Percentiles rank a stretch among this genome's conserved stretches.
These are phyloP conservation scores for Clitocybe nebularis DNA, from an alignment of 1,284 basidiomycete species.

Conservation along the genomic window DNA sequence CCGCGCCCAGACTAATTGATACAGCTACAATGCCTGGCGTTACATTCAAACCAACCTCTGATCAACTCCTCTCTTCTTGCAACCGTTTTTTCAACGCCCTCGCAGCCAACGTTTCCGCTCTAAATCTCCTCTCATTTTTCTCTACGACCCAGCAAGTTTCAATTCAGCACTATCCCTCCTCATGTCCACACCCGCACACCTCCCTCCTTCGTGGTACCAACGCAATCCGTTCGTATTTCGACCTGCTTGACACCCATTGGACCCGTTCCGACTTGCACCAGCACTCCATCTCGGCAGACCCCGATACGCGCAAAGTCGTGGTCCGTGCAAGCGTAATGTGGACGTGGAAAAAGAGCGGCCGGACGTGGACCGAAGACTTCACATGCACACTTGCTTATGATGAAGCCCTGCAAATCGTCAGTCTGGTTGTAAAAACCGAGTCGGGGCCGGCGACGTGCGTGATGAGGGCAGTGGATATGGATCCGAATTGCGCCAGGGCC, in stretches of 20 bases:
- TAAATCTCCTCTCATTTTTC: conserved; percentile 32
- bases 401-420: conserved; percentile 35
- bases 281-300: conserved; percentile 20
- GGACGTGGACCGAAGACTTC: conserved; percentile 39
- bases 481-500: conserved; percentile 5
- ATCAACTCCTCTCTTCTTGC: conserved; percentile 28
- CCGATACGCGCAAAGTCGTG: conserved; percentile 23
- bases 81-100: conserved; percentile 34
- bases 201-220: conserved; percentile 36
- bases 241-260: conserved; percentile 40
- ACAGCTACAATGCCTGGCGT: conserved; percentile 11
- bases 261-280: conserved; percentile 26
- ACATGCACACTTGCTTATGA: conserved; percentile 40
- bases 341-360: conserved; percentile 39
- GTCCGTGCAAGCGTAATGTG: conserved; percentile 35
- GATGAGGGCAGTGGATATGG: conserved; percentile 37
- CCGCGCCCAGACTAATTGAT: no score
- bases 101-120: conserved; percentile 26
- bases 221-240: conserved; percentile 44
- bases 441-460: conserved; percentile 36
- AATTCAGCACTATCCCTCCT: conserved; percentile 35
- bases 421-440: conserved; percentile 33
- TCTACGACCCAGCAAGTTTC: conserved; percentile 30
- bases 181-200: conserved; percentile 27
- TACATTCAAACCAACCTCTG: conserved; percentile 13